These are phyloP conservation scores for Dentiscutata heterogama DNA, from an alignment of 371 early-diverging fungal species.

Conservation along the genomic window DNA sequence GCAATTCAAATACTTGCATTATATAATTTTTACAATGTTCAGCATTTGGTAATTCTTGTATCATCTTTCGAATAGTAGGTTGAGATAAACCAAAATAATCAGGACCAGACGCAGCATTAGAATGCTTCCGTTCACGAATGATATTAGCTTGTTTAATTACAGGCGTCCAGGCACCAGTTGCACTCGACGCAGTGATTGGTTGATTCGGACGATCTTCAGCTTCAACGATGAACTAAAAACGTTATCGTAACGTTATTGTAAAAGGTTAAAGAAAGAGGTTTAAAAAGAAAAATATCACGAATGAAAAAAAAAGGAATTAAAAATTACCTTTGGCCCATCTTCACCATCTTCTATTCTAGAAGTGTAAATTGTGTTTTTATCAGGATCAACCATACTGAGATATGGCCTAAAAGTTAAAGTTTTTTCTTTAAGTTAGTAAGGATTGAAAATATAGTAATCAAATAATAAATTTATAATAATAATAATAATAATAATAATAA, in stretches of 20 bases:
- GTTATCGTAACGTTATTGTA: not conserved
- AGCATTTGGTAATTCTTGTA: constrained; percentile 87
- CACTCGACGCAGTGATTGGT: constrained; percentile 76
- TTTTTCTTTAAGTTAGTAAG: not conserved
- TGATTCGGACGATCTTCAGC: constrained; percentile 74
- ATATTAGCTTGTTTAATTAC: constrained; percentile 80
- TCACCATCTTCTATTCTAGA: constrained; percentile 86
- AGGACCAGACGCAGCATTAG: constrained; percentile 87
- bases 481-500: too few species aligned
- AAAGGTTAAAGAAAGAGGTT: too few species aligned
- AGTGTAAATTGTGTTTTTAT: constrained; percentile 73
- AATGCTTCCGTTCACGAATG: constrained; percentile 79
- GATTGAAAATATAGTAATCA: not conserved
- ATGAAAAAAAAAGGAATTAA: too few species aligned
- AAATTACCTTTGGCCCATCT: constrained; percentile 70
- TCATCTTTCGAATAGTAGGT: constrained; percentile 86
- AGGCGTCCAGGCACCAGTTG: constrained; percentile 93
- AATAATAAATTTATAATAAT: not conserved
- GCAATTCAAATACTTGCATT: constrained; percentile 70
- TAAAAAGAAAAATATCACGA: too few species aligned
- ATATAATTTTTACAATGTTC: constrained; percentile 77
- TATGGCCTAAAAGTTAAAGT: constrained; percentile 62
- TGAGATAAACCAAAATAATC: constrained; percentile 93
- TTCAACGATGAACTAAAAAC: constrained; percentile 73
- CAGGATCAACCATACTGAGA: constrained; percentile 83